phyloP scores from a whole-genome alignment of 2,329 filamentous ascomycete genomes.

The Diaporthe vaccinii region DNA sequence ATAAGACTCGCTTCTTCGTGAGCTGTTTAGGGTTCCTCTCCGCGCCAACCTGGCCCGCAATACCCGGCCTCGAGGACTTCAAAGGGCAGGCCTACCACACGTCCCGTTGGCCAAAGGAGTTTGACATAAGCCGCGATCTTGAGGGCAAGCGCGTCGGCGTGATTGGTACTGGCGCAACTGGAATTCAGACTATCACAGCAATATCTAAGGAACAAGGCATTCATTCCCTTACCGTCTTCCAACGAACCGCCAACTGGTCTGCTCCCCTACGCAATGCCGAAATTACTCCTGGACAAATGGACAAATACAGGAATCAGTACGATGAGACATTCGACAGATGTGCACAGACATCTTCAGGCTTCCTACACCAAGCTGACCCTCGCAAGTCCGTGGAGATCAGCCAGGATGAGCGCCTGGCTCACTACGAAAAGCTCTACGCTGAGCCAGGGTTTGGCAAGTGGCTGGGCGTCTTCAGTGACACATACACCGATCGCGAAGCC shows the following conservation, averaged over 20 bases:
- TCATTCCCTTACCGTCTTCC: conserved; percentile 41
- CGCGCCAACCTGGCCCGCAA: conserved; percentile 43
- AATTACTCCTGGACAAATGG: conserved; percentile 34
- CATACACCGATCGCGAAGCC: conserved; percentile 35
- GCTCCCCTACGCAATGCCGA: conserved; percentile 36
- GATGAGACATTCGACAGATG: conserved; percentile 27
- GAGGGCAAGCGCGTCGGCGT: conserved; percentile 46
- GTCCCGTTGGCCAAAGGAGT: conserved; percentile 47
- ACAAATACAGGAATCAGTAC: conserved; percentile 31
- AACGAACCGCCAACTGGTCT: conserved; percentile 41
- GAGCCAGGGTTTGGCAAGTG: conserved; percentile 38
- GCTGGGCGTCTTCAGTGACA: conserved; percentile 36
- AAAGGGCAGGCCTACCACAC: conserved; percentile 47
- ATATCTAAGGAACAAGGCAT: conserved; percentile 40
- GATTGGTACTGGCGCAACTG: conserved; percentile 50
- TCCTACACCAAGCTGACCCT: conserved; percentile 32
- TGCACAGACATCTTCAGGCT: conserved; percentile 31
- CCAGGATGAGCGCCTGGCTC: conserved; percentile 36
- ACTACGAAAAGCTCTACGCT: conserved; percentile 39
- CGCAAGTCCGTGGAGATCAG: conserved; percentile 36
- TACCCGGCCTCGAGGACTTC: conserved; percentile 52
- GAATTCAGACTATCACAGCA: conserved; percentile 47
- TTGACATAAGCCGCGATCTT: conserved; percentile 37
- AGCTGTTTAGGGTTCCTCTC: conserved; percentile 26
- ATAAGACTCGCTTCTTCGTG: conserved; percentile 21